Base-by-base conservation (phyloP, 805 yeast species). In the Middelhovenomyces tepae region DNA sequence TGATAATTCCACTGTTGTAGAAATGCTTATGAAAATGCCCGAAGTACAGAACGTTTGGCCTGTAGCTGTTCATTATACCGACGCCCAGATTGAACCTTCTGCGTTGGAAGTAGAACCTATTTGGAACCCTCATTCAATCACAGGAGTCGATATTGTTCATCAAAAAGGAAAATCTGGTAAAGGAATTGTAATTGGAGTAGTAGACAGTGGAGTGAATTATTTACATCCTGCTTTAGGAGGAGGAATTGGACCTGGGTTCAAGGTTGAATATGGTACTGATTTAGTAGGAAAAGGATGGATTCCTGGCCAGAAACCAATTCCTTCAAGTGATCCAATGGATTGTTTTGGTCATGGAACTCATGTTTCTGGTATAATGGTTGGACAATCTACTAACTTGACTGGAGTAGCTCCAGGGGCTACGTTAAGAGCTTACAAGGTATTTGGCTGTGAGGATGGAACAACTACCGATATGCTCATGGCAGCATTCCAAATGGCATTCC, bases 291-390 rank as follows among this genome's bases (percentile, higher is more conserved):
- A 42, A 4, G 25, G 16, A 35, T 37, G 16, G 25, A 37, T 32
- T 22, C 19, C 16, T 14, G 11, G 16, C 15, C 13, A 34, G 13
- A 24, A 30, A 3, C n/a, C n/a, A n/a, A 32, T 22, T 8, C 37
- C 30, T n/a, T 33, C 23, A 15, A 35, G 35, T 22, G 36, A 43
- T 32, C 39, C 44, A n/a, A 31, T 20, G 28, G 49, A 45, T 35
- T 45, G 49, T 37, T 27, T 30, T n/a, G 49, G 49, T n/a, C 49
- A 45, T 29, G 49, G 49, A 22, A 26, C 49, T 6, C 45, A 44
- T 28, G 45, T 39, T 22, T 31, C 49, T 8, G 32, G 46, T 6
- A 32, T 45, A 14, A 38, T 45, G 25, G 37, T 31, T 19, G 47
- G 39, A 22, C 38, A 29, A 8, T 33, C 13, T 14, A 24, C 31